Conservation (phyloP, 768 basidiomycete species). For the Sporobolomyces roseus region DNA sequence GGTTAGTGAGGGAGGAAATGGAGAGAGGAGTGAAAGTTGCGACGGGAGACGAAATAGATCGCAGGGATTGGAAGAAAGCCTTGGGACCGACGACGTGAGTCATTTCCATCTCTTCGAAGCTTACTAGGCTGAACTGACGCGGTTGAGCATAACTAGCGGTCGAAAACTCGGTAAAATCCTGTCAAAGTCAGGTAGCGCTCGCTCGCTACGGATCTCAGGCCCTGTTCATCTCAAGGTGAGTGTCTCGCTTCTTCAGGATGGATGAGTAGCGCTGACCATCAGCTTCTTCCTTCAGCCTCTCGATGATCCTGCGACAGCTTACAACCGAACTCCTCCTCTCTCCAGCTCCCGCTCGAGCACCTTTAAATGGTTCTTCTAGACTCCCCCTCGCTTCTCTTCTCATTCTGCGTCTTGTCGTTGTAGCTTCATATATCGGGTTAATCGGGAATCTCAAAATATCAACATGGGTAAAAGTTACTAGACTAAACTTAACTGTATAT, state of each 20-base stretch:
- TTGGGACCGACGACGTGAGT: conserved; percentile 10
- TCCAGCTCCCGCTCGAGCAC: background rate
- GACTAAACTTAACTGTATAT: background rate
- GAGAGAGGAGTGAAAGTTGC: background rate
- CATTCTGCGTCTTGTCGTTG: background rate
- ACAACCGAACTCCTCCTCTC: conserved; percentile 11
- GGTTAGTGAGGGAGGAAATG: background rate
- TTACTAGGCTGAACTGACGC: background rate
- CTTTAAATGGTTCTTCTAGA: conserved; percentile 14
- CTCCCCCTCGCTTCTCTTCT: background rate
- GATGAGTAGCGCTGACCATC: background rate
- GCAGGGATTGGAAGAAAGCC: conserved; percentile 6
- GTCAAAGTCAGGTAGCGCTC: conserved; percentile 1
- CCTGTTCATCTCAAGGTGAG: conserved; percentile 2
- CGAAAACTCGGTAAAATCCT: conserved; percentile 4
- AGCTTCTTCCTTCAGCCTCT: background rate
- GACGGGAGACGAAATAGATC: background rate
- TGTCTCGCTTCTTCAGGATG: background rate
- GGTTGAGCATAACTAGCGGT: background rate
- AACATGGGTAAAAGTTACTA: too few relatives aligned
- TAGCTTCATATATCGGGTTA: background rate
- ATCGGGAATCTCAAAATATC: background rate
- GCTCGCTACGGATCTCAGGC: background rate
- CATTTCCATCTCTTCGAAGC: background rate
- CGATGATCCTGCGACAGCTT: conserved; percentile 9